These are phyloP conservation scores for Blastobotrys indianensis DNA, from an alignment of 1,139 yeast genomes.

Conservation along the genomic window DNA sequence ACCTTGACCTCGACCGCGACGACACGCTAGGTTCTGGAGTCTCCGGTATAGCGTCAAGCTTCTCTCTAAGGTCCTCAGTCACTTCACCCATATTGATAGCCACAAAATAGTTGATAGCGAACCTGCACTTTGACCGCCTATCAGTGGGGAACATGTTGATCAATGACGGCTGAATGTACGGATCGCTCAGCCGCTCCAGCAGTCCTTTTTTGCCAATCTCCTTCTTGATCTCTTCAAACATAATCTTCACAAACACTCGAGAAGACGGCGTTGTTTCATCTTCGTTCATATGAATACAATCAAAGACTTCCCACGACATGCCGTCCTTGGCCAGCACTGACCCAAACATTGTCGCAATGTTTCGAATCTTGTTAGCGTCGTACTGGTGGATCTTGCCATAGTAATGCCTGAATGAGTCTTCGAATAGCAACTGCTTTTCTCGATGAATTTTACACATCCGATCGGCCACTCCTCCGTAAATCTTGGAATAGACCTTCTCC, in stretches of 20 bases:
- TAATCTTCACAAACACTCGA: conserved; percentile 73
- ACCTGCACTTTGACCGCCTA: conserved; percentile 55
- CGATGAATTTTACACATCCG: conserved; percentile 48
- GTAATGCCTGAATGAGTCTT: conserved; percentile 47
- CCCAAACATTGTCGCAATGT: conserved; percentile 83
- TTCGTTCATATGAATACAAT: conserved; percentile 56
- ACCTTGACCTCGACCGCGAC: conserved; percentile 1
- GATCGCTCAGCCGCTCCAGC: conserved; percentile 45
- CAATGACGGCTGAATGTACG: conserved; percentile 37
- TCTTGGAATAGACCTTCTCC: conserved; percentile 82
- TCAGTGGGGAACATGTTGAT: conserved; percentile 40
- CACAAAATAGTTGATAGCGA: conserved; percentile 85
- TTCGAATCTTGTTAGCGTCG: conserved; percentile 69
- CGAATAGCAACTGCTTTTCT: conserved; percentile 55
- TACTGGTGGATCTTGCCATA: conserved; percentile 57
- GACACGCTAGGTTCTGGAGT: not conserved
- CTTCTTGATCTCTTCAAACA: conserved; percentile 74
- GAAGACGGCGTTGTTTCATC: conserved; percentile 70
- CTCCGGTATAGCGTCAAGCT: conserved; percentile 38
- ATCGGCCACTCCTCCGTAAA: conserved; percentile 74
- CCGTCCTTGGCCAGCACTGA: conserved; percentile 70
- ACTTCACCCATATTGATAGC: conserved; percentile 84
- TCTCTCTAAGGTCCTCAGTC: conserved; percentile 75
- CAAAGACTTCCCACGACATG: conserved; percentile 56
- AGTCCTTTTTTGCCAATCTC: conserved; percentile 62